Evolutionary conservation across 1,284 basidiomycete genomes (phyloP).

Genomic region (Abortiporus biennis): DNA sequence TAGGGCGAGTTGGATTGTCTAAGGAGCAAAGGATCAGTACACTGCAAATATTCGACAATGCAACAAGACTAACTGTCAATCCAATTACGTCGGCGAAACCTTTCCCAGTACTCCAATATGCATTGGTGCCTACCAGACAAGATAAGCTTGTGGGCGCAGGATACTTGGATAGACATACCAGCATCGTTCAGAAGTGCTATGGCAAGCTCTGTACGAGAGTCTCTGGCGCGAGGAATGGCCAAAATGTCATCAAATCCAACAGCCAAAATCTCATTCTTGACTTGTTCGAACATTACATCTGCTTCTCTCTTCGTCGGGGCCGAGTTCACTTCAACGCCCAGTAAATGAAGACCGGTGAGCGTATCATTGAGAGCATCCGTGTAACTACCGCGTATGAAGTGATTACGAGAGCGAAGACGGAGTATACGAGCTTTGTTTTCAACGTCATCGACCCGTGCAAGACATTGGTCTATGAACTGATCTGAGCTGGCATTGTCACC

Average conservation of each 20-base stretch:
- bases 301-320: conserved; percentile 47
- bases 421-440: conserved; percentile 53
- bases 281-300: conserved; percentile 57
- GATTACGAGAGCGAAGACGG: conserved; percentile 55
- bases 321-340: conserved; percentile 56
- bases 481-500: conserved; percentile 50
- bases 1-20: conserved; percentile 63
- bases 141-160: conserved; percentile 7
- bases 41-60: neutral
- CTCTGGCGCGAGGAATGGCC: conserved; percentile 51
- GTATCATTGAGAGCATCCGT: conserved; percentile 51
- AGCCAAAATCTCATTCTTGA: conserved; percentile 63
- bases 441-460: conserved; percentile 36
- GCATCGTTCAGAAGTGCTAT: conserved; percentile 63
- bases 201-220: conserved; percentile 52
- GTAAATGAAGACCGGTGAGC: conserved; percentile 48
- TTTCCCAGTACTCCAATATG: conserved; percentile 59
- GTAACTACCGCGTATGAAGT: conserved; percentile 54
- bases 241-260: conserved; percentile 64
- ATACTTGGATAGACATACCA: conserved; percentile 28
- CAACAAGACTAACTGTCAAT: conserved; percentile 42
- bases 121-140: conserved; percentile 47
- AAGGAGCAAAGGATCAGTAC: conserved; percentile 3
- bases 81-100: conserved; percentile 59
- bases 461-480: conserved; percentile 44